Base-by-base conservation (phyloP, 129 eudicot genomes). In the Tagetes patula region DNA sequence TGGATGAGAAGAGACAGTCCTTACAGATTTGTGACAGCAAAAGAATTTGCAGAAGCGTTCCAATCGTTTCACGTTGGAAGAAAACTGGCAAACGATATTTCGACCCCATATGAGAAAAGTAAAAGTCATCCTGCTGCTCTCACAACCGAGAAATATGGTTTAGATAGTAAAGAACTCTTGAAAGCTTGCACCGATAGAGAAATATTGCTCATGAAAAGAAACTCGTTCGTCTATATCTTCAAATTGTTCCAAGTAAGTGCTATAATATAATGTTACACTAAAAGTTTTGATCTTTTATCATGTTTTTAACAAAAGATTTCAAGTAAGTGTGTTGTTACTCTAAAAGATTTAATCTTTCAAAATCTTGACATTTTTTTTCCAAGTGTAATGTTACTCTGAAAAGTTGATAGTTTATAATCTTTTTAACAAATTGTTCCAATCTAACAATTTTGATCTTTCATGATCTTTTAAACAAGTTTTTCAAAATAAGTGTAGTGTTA, bases 91-190 rank as follows among this genome's bases (percentile, higher is more conserved):
- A 62, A 71, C 5, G 85, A 83, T 45, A 77, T 91, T 72, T 71
- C 82, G 39, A 33, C 59, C 37, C 88, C 86, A 49, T 91, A 20
- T 74, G 97, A 91, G 76, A 91, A 82, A 65, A 74, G 62, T 38
- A 84, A 81, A 76, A 88, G 90, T 76, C 97, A 91, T 79, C 93
- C 92, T 3, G 96, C 97, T 31, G 96, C 97, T 69, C 77, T 91
- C 52, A 79, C 96, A 38, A 86, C 96, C 9, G 66, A 75, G 31
- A 84, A 70, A 12, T 91, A 91, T 54, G 96, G 97, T 6, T 62
- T 79, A 37, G 70, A 70, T 37, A 74, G 31, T 42, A 87, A 43
- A 49, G 91, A 91, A 31, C 80, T 84, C 52, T 11, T 91, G 49
- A 91, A 88, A 78, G 96, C 93, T 36, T 78, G 84, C 70, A 67